Percentiles rank a stretch among this genome's conserved stretches.
Conservation (phyloP, 148 eudicot genomes). For the Chenopodium album region DNA sequence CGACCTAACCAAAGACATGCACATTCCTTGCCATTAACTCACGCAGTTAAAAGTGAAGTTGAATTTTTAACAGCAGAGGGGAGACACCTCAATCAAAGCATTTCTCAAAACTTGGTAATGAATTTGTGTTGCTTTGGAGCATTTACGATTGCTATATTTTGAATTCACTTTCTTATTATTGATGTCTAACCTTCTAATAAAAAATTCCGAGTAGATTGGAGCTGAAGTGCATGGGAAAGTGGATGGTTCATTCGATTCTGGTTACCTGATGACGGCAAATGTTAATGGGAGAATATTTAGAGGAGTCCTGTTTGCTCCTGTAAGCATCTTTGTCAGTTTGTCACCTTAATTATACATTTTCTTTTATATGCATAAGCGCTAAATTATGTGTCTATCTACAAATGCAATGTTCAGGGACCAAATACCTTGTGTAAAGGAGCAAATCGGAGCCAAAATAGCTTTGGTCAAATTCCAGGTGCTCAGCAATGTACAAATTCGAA, state of each 20-base stretch:
- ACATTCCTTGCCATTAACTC: slow-evolving; percentile 18
- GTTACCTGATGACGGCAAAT: slow-evolving; percentile 84
- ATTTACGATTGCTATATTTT: not conserved
- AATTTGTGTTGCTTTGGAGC: not conserved
- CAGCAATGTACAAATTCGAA: slow-evolving; percentile 25
- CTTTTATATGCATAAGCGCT: not conserved
- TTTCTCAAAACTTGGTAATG: slow-evolving; percentile 46
- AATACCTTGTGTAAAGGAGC: slow-evolving; percentile 38
- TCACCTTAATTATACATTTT: not conserved
- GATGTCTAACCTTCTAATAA: not conserved
- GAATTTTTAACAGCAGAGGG: slow-evolving; percentile 14
- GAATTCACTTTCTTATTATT: not conserved
- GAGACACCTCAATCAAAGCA: slow-evolving; percentile 17
- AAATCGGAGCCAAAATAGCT: slow-evolving; percentile 26
- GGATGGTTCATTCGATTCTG: slow-evolving; percentile 88
- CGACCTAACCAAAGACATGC: slow-evolving; percentile 22
- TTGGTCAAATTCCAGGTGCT: slow-evolving; percentile 24
- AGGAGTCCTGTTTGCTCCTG: slow-evolving; percentile 84
- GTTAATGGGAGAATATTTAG: slow-evolving; percentile 73
- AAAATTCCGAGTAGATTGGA: slow-evolving; percentile 51
- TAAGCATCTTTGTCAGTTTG: slow-evolving; percentile 18
- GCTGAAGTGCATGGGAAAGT: slow-evolving; percentile 84
- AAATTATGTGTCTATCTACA: not conserved
- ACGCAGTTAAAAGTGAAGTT: not conserved
- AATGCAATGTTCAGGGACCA: slow-evolving; percentile 47